Conservation (phyloP, 1,284 basidiomycete genomes). For the Ustilago cynodontis region DNA sequence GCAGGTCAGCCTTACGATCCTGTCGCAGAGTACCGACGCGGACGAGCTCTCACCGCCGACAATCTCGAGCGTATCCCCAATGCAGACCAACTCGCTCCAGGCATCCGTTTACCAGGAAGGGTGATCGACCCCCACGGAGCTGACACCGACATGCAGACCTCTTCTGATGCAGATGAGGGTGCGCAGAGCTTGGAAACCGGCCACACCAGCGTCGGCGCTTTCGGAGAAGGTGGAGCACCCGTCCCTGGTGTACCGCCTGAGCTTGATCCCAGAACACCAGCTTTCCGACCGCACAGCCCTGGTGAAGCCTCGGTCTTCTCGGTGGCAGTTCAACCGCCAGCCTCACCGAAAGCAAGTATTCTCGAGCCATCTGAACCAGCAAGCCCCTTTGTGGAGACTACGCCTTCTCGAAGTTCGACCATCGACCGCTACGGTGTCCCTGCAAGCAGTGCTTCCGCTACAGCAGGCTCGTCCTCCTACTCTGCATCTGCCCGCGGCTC, state of each 20-base stretch:
- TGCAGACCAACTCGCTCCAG: slow-evolving; percentile 67
- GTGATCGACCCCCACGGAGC: slow-evolving; percentile 26
- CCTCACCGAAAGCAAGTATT: slow-evolving; percentile 59
- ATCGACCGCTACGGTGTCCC: slow-evolving; percentile 31
- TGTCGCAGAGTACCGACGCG: slow-evolving; percentile 48
- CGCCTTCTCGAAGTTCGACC: slow-evolving; percentile 26
- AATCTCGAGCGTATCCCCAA: slow-evolving; percentile 67
- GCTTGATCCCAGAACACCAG: slow-evolving; percentile 63
- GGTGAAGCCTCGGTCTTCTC: slow-evolving; percentile 66
- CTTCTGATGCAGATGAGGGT: slow-evolving; percentile 48
- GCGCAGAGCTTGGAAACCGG: slow-evolving; percentile 48
- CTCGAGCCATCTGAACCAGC: slow-evolving; percentile 44
- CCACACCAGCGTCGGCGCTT: slow-evolving; percentile 51
- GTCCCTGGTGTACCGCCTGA: slow-evolving; percentile 65
- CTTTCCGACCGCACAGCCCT: slow-evolving; percentile 63
- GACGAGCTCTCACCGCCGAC: slow-evolving; percentile 61
- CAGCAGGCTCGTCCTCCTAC: slow-evolving; percentile 36
- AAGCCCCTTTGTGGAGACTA: slow-evolving; percentile 36
- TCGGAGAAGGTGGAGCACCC: slow-evolving; percentile 54
- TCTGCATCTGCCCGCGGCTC: slow-evolving; percentile 40
- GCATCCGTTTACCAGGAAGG: slow-evolving; percentile 61
- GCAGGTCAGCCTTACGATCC: slow-evolving; percentile 37
- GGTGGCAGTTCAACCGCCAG: slow-evolving; percentile 66
- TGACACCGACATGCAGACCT: slow-evolving; percentile 50
- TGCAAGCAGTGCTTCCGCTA: slow-evolving; percentile 47